Percentiles rank a stretch among this genome's conserved stretches.
phyloP scores from a whole-genome alignment of 2,329 filamentous ascomycete genomes.

The Colletotrichum chlorophyti region DNA sequence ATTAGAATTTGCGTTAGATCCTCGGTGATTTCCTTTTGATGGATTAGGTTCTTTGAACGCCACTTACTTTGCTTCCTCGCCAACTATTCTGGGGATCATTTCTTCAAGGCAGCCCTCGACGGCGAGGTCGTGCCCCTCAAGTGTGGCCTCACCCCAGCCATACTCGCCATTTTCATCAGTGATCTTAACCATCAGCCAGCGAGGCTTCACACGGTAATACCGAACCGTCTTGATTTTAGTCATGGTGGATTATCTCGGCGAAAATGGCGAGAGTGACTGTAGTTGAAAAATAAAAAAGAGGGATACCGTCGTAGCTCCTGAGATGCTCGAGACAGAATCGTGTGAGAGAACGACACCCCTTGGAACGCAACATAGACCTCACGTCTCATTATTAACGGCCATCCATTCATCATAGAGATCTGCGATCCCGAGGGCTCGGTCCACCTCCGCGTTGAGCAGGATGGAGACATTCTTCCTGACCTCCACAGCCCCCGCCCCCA shows the following conservation, averaged over 20 bases:
- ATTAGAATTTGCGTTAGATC: constrained; percentile 41
- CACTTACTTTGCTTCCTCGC: constrained; percentile 67
- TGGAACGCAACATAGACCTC: too few relatives aligned
- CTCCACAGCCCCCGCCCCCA: constrained; percentile 2
- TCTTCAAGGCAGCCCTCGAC: constrained; percentile 71
- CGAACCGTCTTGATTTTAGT: constrained; percentile 64
- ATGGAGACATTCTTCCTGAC: not conserved
- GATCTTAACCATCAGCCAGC: constrained; percentile 75
- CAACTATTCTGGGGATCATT: constrained; percentile 61
- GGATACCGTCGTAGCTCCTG: not conserved
- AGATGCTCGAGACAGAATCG: not conserved
- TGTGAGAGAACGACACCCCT: too few relatives aligned
- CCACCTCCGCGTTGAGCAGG: not conserved
- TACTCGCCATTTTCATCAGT: constrained; percentile 63
- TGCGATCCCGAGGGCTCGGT: not conserved
- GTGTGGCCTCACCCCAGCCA: constrained; percentile 72
- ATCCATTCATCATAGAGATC: not conserved
- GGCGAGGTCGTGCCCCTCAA: constrained; percentile 71
- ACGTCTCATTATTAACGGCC: constrained; percentile 17
- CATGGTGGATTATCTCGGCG: constrained; percentile 6
- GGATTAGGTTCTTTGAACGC: rapidly evolving
- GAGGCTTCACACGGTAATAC: constrained; percentile 70
- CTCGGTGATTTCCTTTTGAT: not conserved
- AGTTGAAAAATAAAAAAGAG: too few relatives aligned
- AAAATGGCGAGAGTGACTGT: too few relatives aligned